Conservation (phyloP, 2,329 filamentous ascomycete genomes). For the Macrophomina pseudophaseolina region DNA sequence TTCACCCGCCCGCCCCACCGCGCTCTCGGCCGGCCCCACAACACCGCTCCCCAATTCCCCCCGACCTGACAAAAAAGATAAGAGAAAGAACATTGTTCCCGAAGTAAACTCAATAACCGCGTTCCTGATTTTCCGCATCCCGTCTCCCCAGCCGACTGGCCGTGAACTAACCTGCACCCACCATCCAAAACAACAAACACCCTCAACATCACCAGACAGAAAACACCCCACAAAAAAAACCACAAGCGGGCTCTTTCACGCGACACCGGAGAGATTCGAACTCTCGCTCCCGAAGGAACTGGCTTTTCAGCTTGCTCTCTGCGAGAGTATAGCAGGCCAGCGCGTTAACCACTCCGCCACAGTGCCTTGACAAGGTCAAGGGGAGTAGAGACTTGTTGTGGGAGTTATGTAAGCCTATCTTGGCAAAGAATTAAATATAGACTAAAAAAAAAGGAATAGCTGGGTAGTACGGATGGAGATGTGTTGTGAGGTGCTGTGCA, state of each 20-base stretch:
- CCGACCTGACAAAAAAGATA: not conserved
- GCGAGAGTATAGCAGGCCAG: constrained; percentile 28
- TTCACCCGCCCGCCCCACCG: not conserved
- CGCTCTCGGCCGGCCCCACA: not conserved
- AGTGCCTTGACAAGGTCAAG: constrained; percentile 25
- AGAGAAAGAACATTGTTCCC: too few relatives aligned
- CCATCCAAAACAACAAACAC: not conserved
- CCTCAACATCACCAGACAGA: not conserved
- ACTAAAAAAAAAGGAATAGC: not conserved
- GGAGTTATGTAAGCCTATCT: not conserved
- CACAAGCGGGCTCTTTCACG: constrained; percentile 22
- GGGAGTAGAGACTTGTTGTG: not conserved
- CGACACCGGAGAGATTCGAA: constrained; percentile 33
- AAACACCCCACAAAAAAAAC: not conserved
- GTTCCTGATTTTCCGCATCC: too few relatives aligned
- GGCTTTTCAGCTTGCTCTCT: constrained; percentile 23
- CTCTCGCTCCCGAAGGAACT: constrained; percentile 33
- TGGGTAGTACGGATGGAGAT: not conserved
- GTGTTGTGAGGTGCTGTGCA: too few relatives aligned
- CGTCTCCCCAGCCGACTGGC: too few relatives aligned
- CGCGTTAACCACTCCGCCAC: constrained; percentile 33
- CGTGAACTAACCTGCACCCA: too few relatives aligned
- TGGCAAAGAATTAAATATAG: not conserved
- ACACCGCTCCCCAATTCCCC: not conserved
- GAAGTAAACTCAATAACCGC: too few relatives aligned